phyloP scores from a whole-genome alignment of 306 rosid genomes.

The Inga oerstediana region DNA sequence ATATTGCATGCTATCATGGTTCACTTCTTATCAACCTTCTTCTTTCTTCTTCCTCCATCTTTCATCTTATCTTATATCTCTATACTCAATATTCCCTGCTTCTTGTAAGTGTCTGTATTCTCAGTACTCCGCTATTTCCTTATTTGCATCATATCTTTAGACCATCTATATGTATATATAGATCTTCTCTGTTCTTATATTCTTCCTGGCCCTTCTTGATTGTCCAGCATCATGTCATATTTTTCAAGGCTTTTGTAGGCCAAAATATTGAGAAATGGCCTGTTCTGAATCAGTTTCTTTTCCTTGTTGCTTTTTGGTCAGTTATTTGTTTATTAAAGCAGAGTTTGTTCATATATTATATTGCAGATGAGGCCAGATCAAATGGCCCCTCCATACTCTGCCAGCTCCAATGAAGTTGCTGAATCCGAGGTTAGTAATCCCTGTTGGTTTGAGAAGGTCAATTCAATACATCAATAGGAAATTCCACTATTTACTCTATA shows the following conservation, averaged over 20 bases:
- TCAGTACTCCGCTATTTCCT: too few species aligned
- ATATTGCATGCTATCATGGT: conserved; percentile 39
- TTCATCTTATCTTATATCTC: conserved; percentile 2
- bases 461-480: not conserved
- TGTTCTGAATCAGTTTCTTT: not conserved
- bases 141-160: not conserved
- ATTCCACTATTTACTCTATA: not conserved
- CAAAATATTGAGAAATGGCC: not conserved
- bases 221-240: not conserved
- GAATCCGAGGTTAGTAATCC: conserved; percentile 42
- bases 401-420: conserved; percentile 28
- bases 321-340: not conserved
- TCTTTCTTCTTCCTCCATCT: conserved; percentile 9
- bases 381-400: conserved; percentile 37
- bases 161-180: not conserved
- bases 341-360: not conserved
- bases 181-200: not conserved
- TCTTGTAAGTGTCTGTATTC: conserved; percentile 18
- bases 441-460: not conserved
- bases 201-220: not conserved
- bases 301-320: not conserved
- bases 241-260: not conserved
- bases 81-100: not conserved
- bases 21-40: conserved; percentile 31
- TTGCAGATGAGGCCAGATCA: conserved; percentile 39